phyloP scores from a whole-genome alignment of 805 yeast genomes.

The Pichia deserticola region DNA sequence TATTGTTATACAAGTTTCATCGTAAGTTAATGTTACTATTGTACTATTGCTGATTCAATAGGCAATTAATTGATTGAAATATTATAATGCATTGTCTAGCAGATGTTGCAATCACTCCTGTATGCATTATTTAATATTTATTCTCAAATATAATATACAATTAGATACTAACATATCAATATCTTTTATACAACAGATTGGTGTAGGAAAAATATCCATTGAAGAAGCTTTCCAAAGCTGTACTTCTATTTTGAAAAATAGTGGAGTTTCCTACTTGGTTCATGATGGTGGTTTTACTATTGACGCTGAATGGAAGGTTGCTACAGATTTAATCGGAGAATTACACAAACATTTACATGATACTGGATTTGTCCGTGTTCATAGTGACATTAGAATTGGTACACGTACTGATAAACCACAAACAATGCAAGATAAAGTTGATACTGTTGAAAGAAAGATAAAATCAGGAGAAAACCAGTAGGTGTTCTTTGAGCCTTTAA shows the following conservation, averaged over 20 bases:
- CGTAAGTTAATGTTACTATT: no score
- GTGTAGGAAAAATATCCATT: slow-evolving; percentile 68
- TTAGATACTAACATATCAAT: neutral
- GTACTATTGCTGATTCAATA: no score
- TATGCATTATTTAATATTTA: slow-evolving; percentile 28
- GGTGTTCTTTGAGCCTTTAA: no score
- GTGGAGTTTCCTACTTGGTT: slow-evolving; percentile 57
- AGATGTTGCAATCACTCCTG: slow-evolving; percentile 79
- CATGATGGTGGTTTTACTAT: slow-evolving; percentile 87
- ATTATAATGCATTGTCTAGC: slow-evolving; percentile 56
- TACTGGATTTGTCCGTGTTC: slow-evolving; percentile 67
- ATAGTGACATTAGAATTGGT: slow-evolving; percentile 79
- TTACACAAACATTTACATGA: slow-evolving; percentile 66
- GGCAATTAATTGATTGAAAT: no score
- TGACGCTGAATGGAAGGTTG: slow-evolving; percentile 86
- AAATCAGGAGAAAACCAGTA: neutral
- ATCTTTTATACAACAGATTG: slow-evolving; percentile 38
- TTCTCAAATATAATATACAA: neutral
- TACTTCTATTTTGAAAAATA: slow-evolving; percentile 52
- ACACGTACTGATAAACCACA: slow-evolving; percentile 73
- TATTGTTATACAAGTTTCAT: no score
- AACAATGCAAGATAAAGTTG: slow-evolving; percentile 64
- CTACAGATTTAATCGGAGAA: slow-evolving; percentile 67
- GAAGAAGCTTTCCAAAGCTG: slow-evolving; percentile 70
- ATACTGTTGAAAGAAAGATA: slow-evolving; percentile 51